Conservation (phyloP, 345 rosid species). For the Alliaria petiolata region DNA sequence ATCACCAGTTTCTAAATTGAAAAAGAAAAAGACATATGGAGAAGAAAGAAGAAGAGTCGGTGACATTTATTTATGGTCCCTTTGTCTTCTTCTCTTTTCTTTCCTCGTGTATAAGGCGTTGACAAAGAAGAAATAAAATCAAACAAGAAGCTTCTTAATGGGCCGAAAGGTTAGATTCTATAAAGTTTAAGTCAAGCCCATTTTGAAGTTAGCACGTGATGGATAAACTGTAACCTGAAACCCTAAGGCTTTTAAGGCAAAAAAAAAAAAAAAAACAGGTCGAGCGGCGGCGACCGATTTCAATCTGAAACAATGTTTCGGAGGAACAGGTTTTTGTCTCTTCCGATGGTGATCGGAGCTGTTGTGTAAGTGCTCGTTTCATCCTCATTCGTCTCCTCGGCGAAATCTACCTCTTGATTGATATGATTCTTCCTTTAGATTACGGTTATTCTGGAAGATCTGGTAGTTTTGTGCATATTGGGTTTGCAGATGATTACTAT, state of each 20-base stretch:
- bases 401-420: background rate
- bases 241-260: background rate
- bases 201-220: background rate
- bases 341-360: slow-evolving; percentile 60
- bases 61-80: slow-evolving; percentile 3
- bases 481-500: background rate
- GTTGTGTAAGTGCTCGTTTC: slow-evolving; percentile 43
- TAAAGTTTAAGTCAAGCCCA: background rate
- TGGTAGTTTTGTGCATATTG: background rate
- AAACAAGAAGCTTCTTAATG: background rate
- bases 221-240: background rate
- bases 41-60: slow-evolving; percentile 6
- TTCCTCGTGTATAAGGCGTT: slow-evolving; percentile 2
- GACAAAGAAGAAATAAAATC: background rate
- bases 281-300: background rate
- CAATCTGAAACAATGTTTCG: slow-evolving; percentile 35
- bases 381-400: background rate
- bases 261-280: background rate
- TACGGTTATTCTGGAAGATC: background rate
- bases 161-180: background rate
- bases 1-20: slow-evolving; percentile 1
- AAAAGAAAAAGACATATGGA: background rate
- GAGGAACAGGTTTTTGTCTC: slow-evolving; percentile 44
- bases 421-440: background rate
- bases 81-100: background rate